Evolutionary conservation across 2,329 filamentous ascomycete species (phyloP), one percentile per base, ranked within the genome.

Genomic region (Penicillium sp.): DNA sequence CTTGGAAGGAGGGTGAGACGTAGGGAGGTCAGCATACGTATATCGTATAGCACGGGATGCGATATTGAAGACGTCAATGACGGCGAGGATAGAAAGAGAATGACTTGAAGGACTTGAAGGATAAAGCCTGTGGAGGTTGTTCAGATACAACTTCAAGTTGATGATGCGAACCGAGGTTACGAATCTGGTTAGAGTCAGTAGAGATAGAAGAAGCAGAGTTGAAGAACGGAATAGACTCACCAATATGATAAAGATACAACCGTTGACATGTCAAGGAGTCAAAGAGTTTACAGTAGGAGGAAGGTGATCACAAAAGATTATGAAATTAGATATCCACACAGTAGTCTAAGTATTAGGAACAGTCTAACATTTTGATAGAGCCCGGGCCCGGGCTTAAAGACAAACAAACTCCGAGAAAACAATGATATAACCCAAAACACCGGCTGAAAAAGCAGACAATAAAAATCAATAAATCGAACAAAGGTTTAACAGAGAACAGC

Each of bases 401-500:
- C 53, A 49, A 56, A 31, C 39, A 54, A 54, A 63, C 67, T 62
- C 65, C 64, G 38, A 56, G 64, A 64, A 55, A 43, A 55, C 42
- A 60, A 61, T 62, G 58, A 62, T 61, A 62, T 62, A 63, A 53
- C 59, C 50, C 38, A 57, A 54, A 60, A 61, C 61, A 59, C 62
- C 61, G 57, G 62, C 62, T 65, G 36, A 39, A 56, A 52, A 52
- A 52, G 54, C 38, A 56, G 42, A 56, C 18, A 58, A 55, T 57
- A 47, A 58, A 56, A 43, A 34, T 51, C 49, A 52, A 45, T 50
- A 11, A 44, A 57, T 43, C 56, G 57, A 49, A 16, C 34, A 55
- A 45, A 43, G 40, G 36, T 42, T 71, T 60, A 77, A 58, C 68
- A 73, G 29, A 77, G 56, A 13, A 75, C 72, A 54, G 73, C 73